Conservation (phyloP, 129 eudicot genomes). For the Flaveria robusta region DNA sequence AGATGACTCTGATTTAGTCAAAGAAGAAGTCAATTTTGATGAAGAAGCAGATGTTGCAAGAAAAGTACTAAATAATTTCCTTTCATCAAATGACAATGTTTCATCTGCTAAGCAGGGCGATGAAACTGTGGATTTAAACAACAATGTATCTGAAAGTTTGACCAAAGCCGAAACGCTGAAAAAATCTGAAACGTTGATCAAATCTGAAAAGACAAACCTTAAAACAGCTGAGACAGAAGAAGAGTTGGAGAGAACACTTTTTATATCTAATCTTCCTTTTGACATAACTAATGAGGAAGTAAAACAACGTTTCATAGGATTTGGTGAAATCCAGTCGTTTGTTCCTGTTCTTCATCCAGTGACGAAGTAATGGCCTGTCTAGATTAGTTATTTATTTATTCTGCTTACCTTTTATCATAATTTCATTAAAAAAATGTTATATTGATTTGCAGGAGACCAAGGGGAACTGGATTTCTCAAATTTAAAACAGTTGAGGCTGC, state of each 20-base stretch:
- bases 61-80: slow-evolving; percentile 66
- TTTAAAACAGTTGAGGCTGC: slow-evolving; percentile 70
- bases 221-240: slow-evolving; percentile 51
- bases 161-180: slow-evolving; percentile 32
- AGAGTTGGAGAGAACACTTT: slow-evolving; percentile 71
- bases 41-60: slow-evolving; percentile 75
- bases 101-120: slow-evolving; percentile 36
- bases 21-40: slow-evolving; percentile 53
- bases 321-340: slow-evolving; percentile 89
- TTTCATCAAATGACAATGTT: slow-evolving; percentile 42
- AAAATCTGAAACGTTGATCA: slow-evolving; percentile 28
- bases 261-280: slow-evolving; percentile 82
- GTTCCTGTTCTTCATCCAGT: slow-evolving; percentile 79
- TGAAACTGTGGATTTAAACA: slow-evolving; percentile 25
- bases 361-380: slow-evolving; percentile 61
- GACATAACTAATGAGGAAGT: slow-evolving; percentile 74
- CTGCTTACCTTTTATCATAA: background rate
- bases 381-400: background rate
- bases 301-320: slow-evolving; percentile 71
- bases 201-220: slow-evolving; percentile 28
- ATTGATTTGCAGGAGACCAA: slow-evolving; percentile 72
- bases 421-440: background rate
- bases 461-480: slow-evolving; percentile 93
- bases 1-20: slow-evolving; percentile 42
- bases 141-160: slow-evolving; percentile 26